Conservation (phyloP, 129 eudicot species). For the Saussurea involucrata region DNA sequence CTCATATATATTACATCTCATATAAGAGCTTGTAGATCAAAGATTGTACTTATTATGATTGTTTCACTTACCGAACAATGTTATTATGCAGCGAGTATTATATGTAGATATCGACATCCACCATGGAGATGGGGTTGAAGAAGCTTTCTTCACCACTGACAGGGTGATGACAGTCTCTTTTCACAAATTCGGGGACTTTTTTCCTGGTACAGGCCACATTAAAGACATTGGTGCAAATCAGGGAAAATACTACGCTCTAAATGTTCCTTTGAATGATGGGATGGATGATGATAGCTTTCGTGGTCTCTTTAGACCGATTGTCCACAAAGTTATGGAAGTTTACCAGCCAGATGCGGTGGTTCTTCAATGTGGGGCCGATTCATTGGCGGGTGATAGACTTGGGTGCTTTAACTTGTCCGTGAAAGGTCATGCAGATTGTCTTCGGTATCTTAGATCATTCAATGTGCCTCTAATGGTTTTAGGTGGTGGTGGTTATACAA, state of each 20-base stretch:
- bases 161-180: slow-evolving; percentile 96
- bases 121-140: slow-evolving; percentile 98
- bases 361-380: slow-evolving; percentile 96
- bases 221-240: slow-evolving; percentile 61
- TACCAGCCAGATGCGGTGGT: slow-evolving; percentile 96
- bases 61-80: not conserved
- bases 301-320: slow-evolving; percentile 66
- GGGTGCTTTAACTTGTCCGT: slow-evolving; percentile 94
- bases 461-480: slow-evolving; percentile 89
- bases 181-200: slow-evolving; percentile 88
- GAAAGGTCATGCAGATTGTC: slow-evolving; percentile 95
- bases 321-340: slow-evolving; percentile 83
- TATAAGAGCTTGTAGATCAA: not conserved
- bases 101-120: slow-evolving; percentile 87
- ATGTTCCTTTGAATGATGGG: slow-evolving; percentile 87
- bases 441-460: slow-evolving; percentile 73
- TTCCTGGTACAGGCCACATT: slow-evolving; percentile 95
- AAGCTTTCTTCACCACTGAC: slow-evolving; percentile 85
- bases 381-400: slow-evolving; percentile 88
- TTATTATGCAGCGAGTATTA: slow-evolving; percentile 69
- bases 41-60: not conserved
- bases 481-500: slow-evolving; percentile 94
- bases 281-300: slow-evolving; percentile 74
- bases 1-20: not conserved
- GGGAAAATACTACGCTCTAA: slow-evolving; percentile 83